Conservation (phyloP, 495 filamentous ascomycete genomes). For the Lindgomyces ingoldianus region DNA sequence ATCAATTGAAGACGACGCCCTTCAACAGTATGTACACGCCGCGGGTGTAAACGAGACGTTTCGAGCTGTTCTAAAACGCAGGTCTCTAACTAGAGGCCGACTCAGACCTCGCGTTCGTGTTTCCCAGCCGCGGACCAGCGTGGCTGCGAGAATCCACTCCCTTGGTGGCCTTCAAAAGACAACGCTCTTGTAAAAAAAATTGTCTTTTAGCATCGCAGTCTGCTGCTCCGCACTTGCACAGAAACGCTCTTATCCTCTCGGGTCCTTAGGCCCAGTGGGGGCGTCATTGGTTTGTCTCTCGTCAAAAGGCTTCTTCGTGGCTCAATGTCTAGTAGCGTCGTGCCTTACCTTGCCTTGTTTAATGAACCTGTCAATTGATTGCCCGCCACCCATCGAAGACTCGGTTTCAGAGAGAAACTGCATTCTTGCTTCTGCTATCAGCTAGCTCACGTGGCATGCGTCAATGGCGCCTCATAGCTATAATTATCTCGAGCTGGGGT, state of each 20-base stretch:
- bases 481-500: constrained; percentile 24
- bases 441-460: constrained; percentile 24
- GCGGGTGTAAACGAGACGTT: too few relatives aligned
- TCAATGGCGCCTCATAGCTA: constrained; percentile 25
- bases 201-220: not conserved
- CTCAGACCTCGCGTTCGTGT: too few relatives aligned
- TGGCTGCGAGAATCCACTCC: too few relatives aligned
- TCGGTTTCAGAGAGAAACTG: not conserved
- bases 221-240: not conserved
- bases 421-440: too few relatives aligned
- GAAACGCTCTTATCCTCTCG: not conserved
- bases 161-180: too few relatives aligned
- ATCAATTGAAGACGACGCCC: too few relatives aligned
- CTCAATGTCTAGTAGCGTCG: too few relatives aligned
- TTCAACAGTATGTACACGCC: too few relatives aligned
- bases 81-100: too few relatives aligned
- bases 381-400: not conserved
- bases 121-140: too few relatives aligned
- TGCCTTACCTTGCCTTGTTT: not conserved
- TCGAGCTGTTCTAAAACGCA: too few relatives aligned
- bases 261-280: not conserved
- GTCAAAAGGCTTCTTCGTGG: not conserved
- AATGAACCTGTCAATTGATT: not conserved
- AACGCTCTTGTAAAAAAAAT: not conserved
- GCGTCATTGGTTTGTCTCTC: not conserved